Base-by-base conservation (phyloP, 2,329 filamentous ascomycete species). In the Atkinsonella texensis region DNA sequence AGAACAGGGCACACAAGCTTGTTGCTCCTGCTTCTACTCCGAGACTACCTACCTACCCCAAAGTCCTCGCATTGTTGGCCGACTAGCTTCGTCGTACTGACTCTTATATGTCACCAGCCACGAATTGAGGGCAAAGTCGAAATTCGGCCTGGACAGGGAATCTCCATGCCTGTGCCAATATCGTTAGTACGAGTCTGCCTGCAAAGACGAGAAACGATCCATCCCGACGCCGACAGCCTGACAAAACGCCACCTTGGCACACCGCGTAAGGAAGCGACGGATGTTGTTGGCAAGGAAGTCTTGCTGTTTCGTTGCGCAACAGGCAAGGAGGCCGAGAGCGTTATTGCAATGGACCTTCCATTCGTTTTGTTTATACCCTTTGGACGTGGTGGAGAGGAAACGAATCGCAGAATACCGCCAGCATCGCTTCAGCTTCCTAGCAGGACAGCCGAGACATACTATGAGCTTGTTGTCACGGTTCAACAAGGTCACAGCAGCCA, bases 321-420 rank as follows among this genome's bases (percentile, higher is more conserved):
- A 2, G 90, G 89, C 46, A 86, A 82, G 65, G 89, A 95, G 63
- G 84, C 84, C 46, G 93, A 97, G 65, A 87, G 81, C 61, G 85
- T 98, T 53, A 83, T 96, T 56, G 84, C 86, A 59, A 97, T 98
- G 93, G 93, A 98, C 67, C 74, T 98, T 17, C 93, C 93, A 1
- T 98, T 98, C 65, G 87, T 97, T 42, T 80, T 98, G 53, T 97
- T 97, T 69, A 96, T 98, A 65, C 93, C 93, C 2, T 97, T 90
- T 64, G 91, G 91, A 40, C 81, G 89, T 59, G 88, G 89, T 47
- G 89, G 90, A 52, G 87, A 94, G 66, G 93, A 97, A 69, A 84
- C 86, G 28, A 93, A 90, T 59, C 77, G 89, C 59, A 81, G 90
- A 59, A 90, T 97, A 62, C 93, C 93, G 2, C 91, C 93, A 2